Percentiles rank a stretch among this genome's conserved stretches.
Conservation (phyloP, 805 yeast species). For the Ogataea pilisensis region DNA sequence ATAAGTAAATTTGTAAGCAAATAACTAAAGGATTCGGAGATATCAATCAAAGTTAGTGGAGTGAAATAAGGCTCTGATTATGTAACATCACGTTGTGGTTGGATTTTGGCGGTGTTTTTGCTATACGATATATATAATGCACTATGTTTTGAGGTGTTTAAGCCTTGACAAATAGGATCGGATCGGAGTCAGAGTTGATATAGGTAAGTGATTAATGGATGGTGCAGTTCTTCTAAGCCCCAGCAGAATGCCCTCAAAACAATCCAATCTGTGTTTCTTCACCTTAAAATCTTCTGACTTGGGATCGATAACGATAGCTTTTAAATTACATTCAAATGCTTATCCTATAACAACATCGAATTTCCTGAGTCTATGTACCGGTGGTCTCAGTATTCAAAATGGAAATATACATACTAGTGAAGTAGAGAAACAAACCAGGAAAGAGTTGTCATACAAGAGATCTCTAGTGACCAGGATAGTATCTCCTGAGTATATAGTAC, state of each 20-base stretch:
- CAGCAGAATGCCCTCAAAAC: background rate
- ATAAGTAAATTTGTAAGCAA: background rate
- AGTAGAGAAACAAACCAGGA: constrained; percentile 1
- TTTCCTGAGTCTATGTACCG: constrained; percentile 16
- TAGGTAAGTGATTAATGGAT: too few species aligned
- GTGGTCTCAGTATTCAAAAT: too few species aligned
- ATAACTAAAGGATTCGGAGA: too few species aligned
- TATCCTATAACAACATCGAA: constrained; percentile 14
- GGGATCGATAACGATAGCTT: constrained; percentile 5
- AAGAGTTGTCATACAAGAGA: constrained; percentile 13
- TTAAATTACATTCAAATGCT: constrained; percentile 9
- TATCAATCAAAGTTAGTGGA: too few species aligned
- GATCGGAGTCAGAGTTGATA: too few species aligned
- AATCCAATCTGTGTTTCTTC: constrained; percentile 10
- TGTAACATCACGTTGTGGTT: background rate
- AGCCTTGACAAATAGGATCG: too few species aligned
- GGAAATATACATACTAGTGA: too few species aligned
- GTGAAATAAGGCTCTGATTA: too few species aligned
- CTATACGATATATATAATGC: too few species aligned
- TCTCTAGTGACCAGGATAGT: constrained; percentile 22
- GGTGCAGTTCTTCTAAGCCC: too few species aligned
- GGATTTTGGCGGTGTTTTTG: background rate
- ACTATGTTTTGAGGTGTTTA: too few species aligned
- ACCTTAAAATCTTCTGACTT: constrained; percentile 2
- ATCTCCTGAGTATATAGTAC: constrained; percentile 28